Evolutionary conservation across 306 rosid species (phyloP).

Genomic region (Cucumis cinereus): DNA sequence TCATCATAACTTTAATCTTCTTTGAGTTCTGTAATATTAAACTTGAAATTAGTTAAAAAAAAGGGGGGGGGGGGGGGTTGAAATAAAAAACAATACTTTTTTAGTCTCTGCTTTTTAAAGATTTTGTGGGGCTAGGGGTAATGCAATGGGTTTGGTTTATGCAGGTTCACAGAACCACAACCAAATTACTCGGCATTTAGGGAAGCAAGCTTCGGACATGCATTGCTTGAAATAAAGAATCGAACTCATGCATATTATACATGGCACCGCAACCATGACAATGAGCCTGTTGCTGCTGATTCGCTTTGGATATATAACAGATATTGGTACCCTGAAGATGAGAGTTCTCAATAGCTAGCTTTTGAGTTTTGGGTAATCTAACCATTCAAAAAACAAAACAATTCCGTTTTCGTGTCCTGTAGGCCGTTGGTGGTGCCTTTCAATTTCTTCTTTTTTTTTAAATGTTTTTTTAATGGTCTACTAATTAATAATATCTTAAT

Average conservation of each 20-base stretch:
- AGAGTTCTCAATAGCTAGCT: not conserved
- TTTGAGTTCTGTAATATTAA: not conserved
- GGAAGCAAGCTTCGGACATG: constrained; percentile 21
- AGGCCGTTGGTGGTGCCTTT: not conserved
- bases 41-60: not conserved
- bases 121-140: not conserved
- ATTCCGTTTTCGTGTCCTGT: not conserved
- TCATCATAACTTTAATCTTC: not conserved
- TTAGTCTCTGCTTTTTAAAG: not conserved
- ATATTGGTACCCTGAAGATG: constrained; percentile 9
- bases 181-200: constrained; percentile 17
- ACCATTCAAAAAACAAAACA: not conserved
- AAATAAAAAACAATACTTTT: not conserved
- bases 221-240: constrained; percentile 14
- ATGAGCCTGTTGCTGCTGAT: constrained; percentile 1
- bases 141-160: not conserved
- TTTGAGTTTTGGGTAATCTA: not conserved
- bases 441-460: not conserved
- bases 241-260: constrained; percentile 18
- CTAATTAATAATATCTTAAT: no score
- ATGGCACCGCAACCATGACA: constrained; percentile 17
- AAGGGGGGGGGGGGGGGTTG: not conserved
- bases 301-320: constrained; percentile 15
- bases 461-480: no score
- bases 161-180: constrained; percentile 9